These are phyloP conservation scores for Xylaria bambusicola DNA, from an alignment of 495 filamentous ascomycete species.

Conservation along the genomic window DNA sequence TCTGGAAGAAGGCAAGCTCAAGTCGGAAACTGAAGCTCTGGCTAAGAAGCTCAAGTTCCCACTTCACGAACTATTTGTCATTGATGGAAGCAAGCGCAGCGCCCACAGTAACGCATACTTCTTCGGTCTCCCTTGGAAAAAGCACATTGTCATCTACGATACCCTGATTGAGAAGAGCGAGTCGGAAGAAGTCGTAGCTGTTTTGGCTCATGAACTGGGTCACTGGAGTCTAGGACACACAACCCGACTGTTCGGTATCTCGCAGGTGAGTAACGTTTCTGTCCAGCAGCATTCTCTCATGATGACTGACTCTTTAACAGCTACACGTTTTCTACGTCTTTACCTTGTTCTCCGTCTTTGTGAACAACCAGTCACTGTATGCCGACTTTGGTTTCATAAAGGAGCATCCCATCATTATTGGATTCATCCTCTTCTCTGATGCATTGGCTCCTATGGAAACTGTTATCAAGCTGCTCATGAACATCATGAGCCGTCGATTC, in stretches of 20 bases:
- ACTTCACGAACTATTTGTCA: constrained; percentile 85
- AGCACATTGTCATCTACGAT: constrained; percentile 99
- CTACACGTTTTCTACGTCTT: constrained; percentile 95
- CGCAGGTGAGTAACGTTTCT: constrained; percentile 63
- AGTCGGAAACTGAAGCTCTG: constrained; percentile 82
- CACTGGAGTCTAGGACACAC: constrained; percentile 97
- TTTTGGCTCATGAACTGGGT: constrained; percentile 92
- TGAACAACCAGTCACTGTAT: constrained; percentile 92
- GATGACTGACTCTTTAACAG: constrained; percentile 37
- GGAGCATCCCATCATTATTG: constrained; percentile 88
- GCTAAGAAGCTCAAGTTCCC: constrained; percentile 88
- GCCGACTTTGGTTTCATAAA: constrained; percentile 85
- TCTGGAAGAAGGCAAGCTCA: constrained; percentile 80
- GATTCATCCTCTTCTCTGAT: constrained; percentile 95
- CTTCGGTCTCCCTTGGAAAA: constrained; percentile 97
- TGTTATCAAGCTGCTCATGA: constrained; percentile 90
- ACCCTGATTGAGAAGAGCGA: constrained; percentile 94
- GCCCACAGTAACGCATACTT: constrained; percentile 99
- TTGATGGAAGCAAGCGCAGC: constrained; percentile 95
- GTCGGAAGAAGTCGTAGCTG: constrained; percentile 88
- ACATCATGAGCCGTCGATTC: constrained; percentile 88
- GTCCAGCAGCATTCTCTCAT: background rate
- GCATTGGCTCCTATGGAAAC: constrained; percentile 89
- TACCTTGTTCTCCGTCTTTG: constrained; percentile 91
- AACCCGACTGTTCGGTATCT: constrained; percentile 85